Conservation (phyloP, 805 yeast species). For the Cyberlindnera americana region DNA sequence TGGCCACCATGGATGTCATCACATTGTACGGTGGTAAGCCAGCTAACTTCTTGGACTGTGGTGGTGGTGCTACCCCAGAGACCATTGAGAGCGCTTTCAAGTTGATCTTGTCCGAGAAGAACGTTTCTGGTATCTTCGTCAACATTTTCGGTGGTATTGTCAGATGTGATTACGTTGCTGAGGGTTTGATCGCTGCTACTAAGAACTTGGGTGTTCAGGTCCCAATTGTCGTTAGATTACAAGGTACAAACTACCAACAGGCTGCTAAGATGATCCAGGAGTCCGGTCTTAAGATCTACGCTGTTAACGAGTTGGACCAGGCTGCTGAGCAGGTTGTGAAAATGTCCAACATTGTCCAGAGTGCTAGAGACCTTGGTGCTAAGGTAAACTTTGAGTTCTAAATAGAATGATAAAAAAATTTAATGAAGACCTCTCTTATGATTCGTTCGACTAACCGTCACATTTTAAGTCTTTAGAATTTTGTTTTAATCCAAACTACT, state of each 20-base stretch:
- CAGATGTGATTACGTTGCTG: slow-evolving; percentile 98
- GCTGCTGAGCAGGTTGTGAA: slow-evolving; percentile 95
- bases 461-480: too few relatives aligned
- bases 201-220: slow-evolving; percentile 85
- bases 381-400: slow-evolving; percentile 45
- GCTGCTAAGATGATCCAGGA: slow-evolving; percentile 83
- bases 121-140: slow-evolving; percentile 93
- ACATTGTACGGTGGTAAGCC: slow-evolving; percentile 98
- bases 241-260: slow-evolving; percentile 91
- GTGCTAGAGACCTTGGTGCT: slow-evolving; percentile 47
- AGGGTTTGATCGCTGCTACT: slow-evolving; percentile 94
- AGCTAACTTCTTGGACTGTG: slow-evolving; percentile 98
- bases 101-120: slow-evolving; percentile 83
- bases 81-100: slow-evolving; percentile 96
- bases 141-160: slow-evolving; percentile 99
- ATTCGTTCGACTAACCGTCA: too few relatives aligned
- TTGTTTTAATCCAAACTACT: too few relatives aligned
- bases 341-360: slow-evolving; percentile 43
- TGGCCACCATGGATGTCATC: slow-evolving; percentile 99
- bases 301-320: slow-evolving; percentile 89
- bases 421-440: background rate
- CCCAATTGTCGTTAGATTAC: slow-evolving; percentile 97
- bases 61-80: slow-evolving; percentile 99
- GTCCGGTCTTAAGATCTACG: slow-evolving; percentile 89
- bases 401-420: background rate